These are phyloP conservation scores for Skeletonema menzelii DNA, from an alignment of 108 stramenopile species.

Conservation along the genomic window DNA sequence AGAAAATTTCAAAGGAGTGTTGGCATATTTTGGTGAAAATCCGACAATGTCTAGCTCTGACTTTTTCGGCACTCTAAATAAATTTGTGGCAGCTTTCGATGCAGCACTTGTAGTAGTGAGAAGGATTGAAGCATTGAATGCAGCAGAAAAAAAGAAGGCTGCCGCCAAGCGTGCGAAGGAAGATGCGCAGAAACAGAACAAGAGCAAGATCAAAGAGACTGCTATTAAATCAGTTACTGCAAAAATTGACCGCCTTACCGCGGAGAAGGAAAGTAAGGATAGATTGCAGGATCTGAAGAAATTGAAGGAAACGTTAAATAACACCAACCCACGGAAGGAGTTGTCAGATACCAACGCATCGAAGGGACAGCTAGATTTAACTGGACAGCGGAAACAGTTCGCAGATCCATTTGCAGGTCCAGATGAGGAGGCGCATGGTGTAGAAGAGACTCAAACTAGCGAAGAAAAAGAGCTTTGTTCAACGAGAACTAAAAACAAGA, in stretches of 20 bases:
- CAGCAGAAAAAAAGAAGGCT: slow-evolving; percentile 46
- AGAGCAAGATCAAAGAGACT: neutral
- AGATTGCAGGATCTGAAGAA: neutral
- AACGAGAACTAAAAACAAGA: neutral
- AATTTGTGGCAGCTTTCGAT: slow-evolving; percentile 73
- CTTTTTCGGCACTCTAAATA: slow-evolving; percentile 84
- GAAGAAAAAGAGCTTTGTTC: neutral
- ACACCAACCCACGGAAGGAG: neutral
- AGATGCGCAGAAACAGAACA: slow-evolving; percentile 9
- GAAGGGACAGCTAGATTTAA: slow-evolving; percentile 30
- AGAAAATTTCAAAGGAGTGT: slow-evolving; percentile 57
- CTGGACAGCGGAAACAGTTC: slow-evolving; percentile 30
- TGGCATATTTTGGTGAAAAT: slow-evolving; percentile 90
- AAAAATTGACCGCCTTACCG: slow-evolving; percentile 6
- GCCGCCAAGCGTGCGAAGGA: slow-evolving; percentile 45
- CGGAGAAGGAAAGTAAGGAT: neutral
- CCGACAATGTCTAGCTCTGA: slow-evolving; percentile 79
- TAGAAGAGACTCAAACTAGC: neutral
- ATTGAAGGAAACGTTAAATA: neutral
- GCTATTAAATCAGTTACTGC: neutral
- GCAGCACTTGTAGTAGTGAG: slow-evolving; percentile 68
- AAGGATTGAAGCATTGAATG: slow-evolving; percentile 54
- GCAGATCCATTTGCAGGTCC: slow-evolving; percentile 20
- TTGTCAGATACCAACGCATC: neutral
- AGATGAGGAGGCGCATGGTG: neutral